Conservation (phyloP, 345 rosid species). For the Punica granatum region DNA sequence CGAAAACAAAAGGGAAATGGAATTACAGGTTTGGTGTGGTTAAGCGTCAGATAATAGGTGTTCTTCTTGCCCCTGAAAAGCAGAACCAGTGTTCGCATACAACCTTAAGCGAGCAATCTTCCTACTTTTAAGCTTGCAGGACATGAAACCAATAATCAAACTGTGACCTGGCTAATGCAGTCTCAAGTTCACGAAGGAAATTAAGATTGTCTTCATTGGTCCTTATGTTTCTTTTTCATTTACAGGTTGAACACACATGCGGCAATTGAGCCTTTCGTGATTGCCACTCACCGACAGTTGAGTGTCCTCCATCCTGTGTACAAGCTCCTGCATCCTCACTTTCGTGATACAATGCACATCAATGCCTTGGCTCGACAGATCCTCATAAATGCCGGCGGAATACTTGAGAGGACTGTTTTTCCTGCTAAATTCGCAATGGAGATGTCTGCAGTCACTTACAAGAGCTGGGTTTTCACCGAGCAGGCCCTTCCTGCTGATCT, state of each 20-base stretch:
- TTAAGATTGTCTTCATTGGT: background rate
- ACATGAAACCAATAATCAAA: background rate
- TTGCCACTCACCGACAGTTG: conserved; percentile 60
- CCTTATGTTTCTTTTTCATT: background rate
- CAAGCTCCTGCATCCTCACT: conserved; percentile 61
- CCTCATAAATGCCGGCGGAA: conserved; percentile 46
- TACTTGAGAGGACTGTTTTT: conserved; percentile 40
- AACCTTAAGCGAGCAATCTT: no score
- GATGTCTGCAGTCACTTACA: conserved; percentile 37
- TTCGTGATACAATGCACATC: conserved; percentile 59
- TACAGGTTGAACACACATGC: conserved; percentile 55
- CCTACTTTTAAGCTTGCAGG: no score
- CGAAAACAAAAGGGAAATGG: background rate
- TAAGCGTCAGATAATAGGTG: background rate
- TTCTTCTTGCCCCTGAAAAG: no score
- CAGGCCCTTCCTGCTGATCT: conserved; percentile 62
- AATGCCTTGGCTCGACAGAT: conserved; percentile 51
- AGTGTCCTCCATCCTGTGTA: conserved; percentile 61
- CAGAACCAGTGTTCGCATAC: no score
- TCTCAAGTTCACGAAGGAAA: background rate
- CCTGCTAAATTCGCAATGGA: conserved; percentile 61
- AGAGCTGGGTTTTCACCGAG: conserved; percentile 44
- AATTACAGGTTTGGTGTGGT: background rate
- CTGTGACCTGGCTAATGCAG: background rate
- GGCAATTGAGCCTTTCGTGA: conserved; percentile 52